Evolutionary conservation across 2,329 filamentous ascomycete genomes (phyloP).

Genomic region (Colletotrichum cuscutae): DNA sequence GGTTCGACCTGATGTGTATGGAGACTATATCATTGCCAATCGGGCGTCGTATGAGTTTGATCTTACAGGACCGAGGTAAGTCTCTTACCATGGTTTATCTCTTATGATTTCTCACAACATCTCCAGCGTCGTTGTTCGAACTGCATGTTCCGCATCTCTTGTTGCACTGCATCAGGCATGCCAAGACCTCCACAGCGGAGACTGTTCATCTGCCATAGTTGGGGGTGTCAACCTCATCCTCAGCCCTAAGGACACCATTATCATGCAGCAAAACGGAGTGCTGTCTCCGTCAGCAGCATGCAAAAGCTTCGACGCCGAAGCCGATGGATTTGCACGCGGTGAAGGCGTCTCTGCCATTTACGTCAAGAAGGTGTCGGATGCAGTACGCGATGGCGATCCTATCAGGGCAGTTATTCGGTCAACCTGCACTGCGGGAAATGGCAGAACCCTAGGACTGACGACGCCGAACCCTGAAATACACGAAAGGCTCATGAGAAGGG

Average conservation of each 20-base stretch:
- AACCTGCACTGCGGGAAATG: slow-evolving; percentile 52
- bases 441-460: slow-evolving; percentile 51
- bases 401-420: slow-evolving; percentile 51
- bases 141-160: slow-evolving; percentile 52
- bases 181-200: slow-evolving; percentile 40
- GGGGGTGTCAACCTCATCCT: slow-evolving; percentile 50
- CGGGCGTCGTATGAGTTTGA: slow-evolving; percentile 46
- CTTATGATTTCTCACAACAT: not conserved
- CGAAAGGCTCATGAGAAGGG: slow-evolving; percentile 46
- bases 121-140: slow-evolving; percentile 45
- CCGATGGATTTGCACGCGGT: slow-evolving; percentile 61
- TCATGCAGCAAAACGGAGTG: slow-evolving; percentile 47
- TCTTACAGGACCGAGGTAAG: slow-evolving; percentile 45
- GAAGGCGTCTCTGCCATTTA: slow-evolving; percentile 58
- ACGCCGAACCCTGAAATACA: slow-evolving; percentile 49
- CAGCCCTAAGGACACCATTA: slow-evolving; percentile 42
- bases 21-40: slow-evolving; percentile 44
- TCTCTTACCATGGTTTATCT: not conserved
- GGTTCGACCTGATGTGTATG: slow-evolving; percentile 39
- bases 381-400: slow-evolving; percentile 57
- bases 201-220: slow-evolving; percentile 46
- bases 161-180: slow-evolving; percentile 49
- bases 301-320: slow-evolving; percentile 53
- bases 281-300: slow-evolving; percentile 46
- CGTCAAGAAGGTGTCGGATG: slow-evolving; percentile 58